Evolutionary conservation across 2,329 filamentous ascomycete genomes (phyloP).

Genomic region (Botrytis hyacinthi): DNA sequence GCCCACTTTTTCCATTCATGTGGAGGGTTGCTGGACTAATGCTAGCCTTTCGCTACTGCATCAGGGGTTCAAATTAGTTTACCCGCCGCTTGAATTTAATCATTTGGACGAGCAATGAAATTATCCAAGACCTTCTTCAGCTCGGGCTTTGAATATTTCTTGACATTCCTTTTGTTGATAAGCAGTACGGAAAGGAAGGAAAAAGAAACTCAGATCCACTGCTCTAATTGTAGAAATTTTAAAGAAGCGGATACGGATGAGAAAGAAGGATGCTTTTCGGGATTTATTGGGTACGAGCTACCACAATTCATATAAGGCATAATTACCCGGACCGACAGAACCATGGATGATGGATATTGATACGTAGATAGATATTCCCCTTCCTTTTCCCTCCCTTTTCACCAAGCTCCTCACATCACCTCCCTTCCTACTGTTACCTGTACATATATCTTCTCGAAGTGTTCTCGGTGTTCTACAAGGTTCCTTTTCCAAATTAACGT

Average conservation of each 20-base stretch:
- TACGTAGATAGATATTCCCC: background rate
- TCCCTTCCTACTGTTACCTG: background rate
- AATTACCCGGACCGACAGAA: background rate
- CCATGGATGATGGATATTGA: background rate
- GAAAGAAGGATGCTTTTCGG: background rate
- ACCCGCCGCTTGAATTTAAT: background rate
- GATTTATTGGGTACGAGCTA: background rate
- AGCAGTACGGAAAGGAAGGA: background rate
- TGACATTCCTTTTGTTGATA: background rate
- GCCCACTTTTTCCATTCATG: constrained; percentile 7
- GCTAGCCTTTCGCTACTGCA: constrained; percentile 3
- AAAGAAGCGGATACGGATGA: background rate
- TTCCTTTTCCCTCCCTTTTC: background rate
- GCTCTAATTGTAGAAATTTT: constrained; percentile 7
- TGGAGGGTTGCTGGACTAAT: constrained; percentile 2
- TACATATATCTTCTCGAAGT: background rate
- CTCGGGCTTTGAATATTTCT: background rate
- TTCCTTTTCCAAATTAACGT: background rate
- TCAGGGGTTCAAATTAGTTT: constrained; percentile 8
- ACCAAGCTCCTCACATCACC: background rate
- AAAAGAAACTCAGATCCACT: background rate
- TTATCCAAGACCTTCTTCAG: background rate
- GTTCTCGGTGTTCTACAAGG: background rate
- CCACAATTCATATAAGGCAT: constrained; percentile 5
- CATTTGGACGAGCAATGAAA: background rate